Base-by-base conservation (phyloP, 345 rosid genomes). In the Eucalyptus leucophloia region DNA sequence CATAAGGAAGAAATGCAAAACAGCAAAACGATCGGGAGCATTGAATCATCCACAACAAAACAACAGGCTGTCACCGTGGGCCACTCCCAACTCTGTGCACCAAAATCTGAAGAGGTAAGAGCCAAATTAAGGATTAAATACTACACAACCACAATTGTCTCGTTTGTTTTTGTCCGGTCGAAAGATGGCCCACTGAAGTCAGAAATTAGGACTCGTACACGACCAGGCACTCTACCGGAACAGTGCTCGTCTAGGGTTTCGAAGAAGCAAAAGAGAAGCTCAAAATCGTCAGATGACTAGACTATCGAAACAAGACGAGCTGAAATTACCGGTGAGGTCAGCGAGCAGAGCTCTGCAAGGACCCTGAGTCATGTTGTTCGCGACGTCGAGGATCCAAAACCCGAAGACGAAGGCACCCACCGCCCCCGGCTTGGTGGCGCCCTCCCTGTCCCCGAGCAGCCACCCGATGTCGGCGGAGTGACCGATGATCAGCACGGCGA, bases 311-410 rank as follows among this genome's bases (percentile, higher is more conserved):
- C 67, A 86, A 23, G 44, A 44, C 49, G 77, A 32, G 88, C 88
- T 90, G 32, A 42, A 56, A 32, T 90, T 92, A 98, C 99, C 99
- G 72, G 99, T 97, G 87, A 98, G 98, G 95, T 97, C 99, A 28
- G 97, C 99, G 8, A 98, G 99, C 67, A 98, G 95, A 91, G 99
- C 99, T 93, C 99, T 91, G 88, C 99, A 97, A 56, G 98, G 99
- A 82, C 99, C 99, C 69, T 97, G 99, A 91, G 99, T 98, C 96
- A 94, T 93, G 67, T 98, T 98, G 91, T 98, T 98, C 56, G 99
- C 99, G 8, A 97, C 93, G 90, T 98, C 98, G 51, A 98, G 96
- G 65, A 96, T 95, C 98, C 99, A 98, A 91, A 98, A 98, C 88
- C 99, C 99, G 42, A 98, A 92, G 53, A 98, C 94, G 72, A 97